Evolutionary conservation across 352 stramenopile genomes (phyloP), one percentile per base, ranked within the genome.

Genomic region (Globisporangium splendens): DNA sequence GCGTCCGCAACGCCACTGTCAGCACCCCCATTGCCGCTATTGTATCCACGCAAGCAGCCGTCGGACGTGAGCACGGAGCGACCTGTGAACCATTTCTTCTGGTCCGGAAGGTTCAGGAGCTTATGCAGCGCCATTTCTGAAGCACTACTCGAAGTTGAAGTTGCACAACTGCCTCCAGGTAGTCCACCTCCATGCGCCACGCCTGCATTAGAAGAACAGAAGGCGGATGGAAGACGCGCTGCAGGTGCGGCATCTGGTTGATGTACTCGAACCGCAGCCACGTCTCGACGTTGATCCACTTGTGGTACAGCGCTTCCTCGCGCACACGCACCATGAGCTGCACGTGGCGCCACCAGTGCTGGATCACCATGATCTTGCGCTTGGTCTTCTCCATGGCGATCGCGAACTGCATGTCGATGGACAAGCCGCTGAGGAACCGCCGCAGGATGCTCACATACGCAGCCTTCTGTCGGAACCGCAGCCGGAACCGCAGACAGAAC

Each of bases 281-380:
- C 3, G 69, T 65, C 59, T 88, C 78, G 17, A 86, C 64, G 11
- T 42, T 48, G 43, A 82, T 33, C 78, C 78, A 88, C 43, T 86
- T 83, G 62, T 78, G 63, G 31, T 70, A 79, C 39, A 86, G 50
- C 14, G 68, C 72, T 41, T 86, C 72, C 47, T 86, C 73, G 2
- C 78, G 61, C 7, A 75, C 78, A 1, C 61, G 64, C 20, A 86
- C 74, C 57, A 88, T 79, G 38, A 86, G 73, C 42, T 79, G 67
- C 11, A 77, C 62, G 43, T 76, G 73, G 8, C 75, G 69, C 78
- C 78, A 88, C 78, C 78, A 88, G 54, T 76, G 76, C 65, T 88
- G 78, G 13, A 88, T 69, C 39, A 71, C 48, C 51, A 70, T 65
- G 58, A 85, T 68, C 42, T 75, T 68, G 24, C 74, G 67, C 54